Conservation (phyloP, 1,284 basidiomycete species). For the Ceratobasidium papillatum region DNA sequence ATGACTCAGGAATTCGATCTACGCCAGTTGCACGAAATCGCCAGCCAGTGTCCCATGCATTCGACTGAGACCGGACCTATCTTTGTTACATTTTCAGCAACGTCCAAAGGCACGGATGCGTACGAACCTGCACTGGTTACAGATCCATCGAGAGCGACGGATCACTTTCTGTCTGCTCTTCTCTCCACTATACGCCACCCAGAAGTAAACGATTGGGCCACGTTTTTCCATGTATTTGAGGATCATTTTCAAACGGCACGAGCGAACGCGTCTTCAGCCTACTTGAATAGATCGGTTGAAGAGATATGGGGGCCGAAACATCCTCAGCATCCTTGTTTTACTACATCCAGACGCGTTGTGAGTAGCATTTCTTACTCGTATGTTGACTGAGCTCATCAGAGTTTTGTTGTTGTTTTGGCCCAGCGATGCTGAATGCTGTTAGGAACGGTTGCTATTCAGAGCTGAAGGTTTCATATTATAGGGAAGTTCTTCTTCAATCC, state of each 20-base stretch:
- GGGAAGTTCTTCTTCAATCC: no score
- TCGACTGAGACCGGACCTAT: background rate
- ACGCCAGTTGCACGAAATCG: background rate
- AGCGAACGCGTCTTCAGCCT: background rate
- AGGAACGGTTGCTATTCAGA: no score
- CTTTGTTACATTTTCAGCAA: slow-evolving; percentile 19
- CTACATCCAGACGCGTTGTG: background rate
- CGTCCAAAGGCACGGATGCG: background rate
- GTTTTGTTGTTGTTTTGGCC: background rate
- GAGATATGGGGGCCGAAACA: background rate
- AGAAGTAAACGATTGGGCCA: background rate
- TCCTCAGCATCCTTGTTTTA: background rate
- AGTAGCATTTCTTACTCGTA: background rate
- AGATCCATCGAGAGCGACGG: background rate
- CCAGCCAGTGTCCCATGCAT: background rate
- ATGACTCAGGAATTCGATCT: slow-evolving; percentile 12
- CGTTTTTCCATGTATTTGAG: slow-evolving; percentile 1
- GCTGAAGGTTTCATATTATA: no score
- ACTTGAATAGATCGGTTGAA: background rate
- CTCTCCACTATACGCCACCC: background rate
- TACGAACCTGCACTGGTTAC: background rate
- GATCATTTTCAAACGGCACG: background rate
- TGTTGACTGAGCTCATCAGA: background rate
- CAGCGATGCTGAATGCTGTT: no score
- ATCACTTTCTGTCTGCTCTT: slow-evolving; percentile 13